A percentile compares a stretch with the other conserved stretches of the same genome.
These are phyloP conservation scores for Mycocentrospora acerina DNA, from an alignment of 2,329 filamentous ascomycete genomes.

Conservation along the genomic window DNA sequence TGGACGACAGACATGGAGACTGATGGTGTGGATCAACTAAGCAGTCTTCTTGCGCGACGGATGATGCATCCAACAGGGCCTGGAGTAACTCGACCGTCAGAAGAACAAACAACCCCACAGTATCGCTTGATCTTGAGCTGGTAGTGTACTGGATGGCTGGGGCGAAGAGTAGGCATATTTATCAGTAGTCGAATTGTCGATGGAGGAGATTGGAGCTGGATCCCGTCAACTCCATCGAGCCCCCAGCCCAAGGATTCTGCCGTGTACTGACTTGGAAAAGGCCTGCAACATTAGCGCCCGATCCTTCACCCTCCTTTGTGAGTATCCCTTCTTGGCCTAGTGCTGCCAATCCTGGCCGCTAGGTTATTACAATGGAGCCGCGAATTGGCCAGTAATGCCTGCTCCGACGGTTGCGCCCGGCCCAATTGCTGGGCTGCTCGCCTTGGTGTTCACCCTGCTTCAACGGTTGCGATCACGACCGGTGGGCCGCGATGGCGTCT, in stretches of 20 bases:
- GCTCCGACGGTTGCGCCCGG: slow-evolving; percentile 34
- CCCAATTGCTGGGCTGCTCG: slow-evolving; percentile 33
- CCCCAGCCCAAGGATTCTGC: slow-evolving; percentile 30
- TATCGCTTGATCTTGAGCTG: slow-evolving; percentile 8
- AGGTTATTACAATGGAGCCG: slow-evolving; percentile 35
- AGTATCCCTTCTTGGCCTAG: slow-evolving; percentile 16
- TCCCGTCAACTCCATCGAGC: slow-evolving; percentile 34
- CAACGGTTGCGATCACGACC: slow-evolving; percentile 20
- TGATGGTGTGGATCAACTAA: slow-evolving; percentile 9
- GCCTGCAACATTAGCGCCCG: slow-evolving; percentile 28
- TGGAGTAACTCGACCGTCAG: slow-evolving; percentile 9
- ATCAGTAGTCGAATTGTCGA: slow-evolving; percentile 13
- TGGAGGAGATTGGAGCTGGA: slow-evolving; percentile 14
- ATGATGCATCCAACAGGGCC: slow-evolving; percentile 14
- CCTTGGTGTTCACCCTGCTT: slow-evolving; percentile 3
- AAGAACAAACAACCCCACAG: slow-evolving; percentile 8
- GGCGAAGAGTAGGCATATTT: slow-evolving; percentile 24
- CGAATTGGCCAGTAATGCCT: slow-evolving; percentile 26
- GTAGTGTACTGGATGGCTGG: slow-evolving; percentile 16
- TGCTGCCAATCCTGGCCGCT: slow-evolving; percentile 19
- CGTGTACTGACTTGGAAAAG: slow-evolving; percentile 23
- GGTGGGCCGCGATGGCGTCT: slow-evolving; percentile 8
- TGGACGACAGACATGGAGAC: slow-evolving; percentile 38
- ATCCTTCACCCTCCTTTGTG: slow-evolving; percentile 25
- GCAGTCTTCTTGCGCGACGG: slow-evolving; percentile 19